Evolutionary conservation across 345 rosid genomes (phyloP).

Genomic region (Durio zibethinus): DNA sequence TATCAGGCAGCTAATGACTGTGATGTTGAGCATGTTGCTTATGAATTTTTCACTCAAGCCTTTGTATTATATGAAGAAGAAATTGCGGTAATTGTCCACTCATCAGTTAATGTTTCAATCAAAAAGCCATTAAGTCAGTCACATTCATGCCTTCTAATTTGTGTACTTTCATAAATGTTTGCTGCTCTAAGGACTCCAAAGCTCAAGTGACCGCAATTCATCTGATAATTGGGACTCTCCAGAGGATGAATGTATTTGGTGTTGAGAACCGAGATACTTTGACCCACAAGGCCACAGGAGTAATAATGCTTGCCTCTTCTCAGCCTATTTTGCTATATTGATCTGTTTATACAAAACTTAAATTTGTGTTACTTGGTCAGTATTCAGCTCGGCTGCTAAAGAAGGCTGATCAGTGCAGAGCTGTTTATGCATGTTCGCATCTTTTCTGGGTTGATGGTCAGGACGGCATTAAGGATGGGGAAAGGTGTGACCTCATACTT

Average conservation of each 20-base stretch:
- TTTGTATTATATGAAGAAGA: slow-evolving; percentile 87
- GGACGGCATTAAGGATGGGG: slow-evolving; percentile 72
- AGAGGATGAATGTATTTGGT: slow-evolving; percentile 84
- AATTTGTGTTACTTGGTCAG: slow-evolving; percentile 35
- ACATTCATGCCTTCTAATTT: not conserved
- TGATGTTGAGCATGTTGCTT: slow-evolving; percentile 79
- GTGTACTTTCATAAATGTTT: not conserved
- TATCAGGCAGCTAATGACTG: slow-evolving; percentile 79
- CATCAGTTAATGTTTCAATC: not conserved
- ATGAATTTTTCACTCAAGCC: slow-evolving; percentile 81
- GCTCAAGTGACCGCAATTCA: slow-evolving; percentile 84
- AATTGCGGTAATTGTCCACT: slow-evolving; percentile 51
- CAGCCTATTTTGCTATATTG: slow-evolving; percentile 4
- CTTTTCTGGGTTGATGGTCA: slow-evolving; percentile 83
- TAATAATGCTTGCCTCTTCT: slow-evolving; percentile 29
- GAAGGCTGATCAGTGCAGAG: slow-evolving; percentile 97
- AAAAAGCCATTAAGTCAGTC: not conserved
- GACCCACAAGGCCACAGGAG: slow-evolving; percentile 94
- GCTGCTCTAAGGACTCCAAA: slow-evolving; percentile 65
- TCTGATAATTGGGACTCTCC: slow-evolving; percentile 78
- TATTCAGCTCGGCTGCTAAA: slow-evolving; percentile 86
- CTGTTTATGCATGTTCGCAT: slow-evolving; percentile 87
- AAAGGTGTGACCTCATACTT: slow-evolving; percentile 47
- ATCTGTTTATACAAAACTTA: slow-evolving; percentile 6
- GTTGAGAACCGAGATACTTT: slow-evolving; percentile 86